Evolutionary conservation across 306 rosid genomes (phyloP).

Genomic region (Pueraria montana): DNA sequence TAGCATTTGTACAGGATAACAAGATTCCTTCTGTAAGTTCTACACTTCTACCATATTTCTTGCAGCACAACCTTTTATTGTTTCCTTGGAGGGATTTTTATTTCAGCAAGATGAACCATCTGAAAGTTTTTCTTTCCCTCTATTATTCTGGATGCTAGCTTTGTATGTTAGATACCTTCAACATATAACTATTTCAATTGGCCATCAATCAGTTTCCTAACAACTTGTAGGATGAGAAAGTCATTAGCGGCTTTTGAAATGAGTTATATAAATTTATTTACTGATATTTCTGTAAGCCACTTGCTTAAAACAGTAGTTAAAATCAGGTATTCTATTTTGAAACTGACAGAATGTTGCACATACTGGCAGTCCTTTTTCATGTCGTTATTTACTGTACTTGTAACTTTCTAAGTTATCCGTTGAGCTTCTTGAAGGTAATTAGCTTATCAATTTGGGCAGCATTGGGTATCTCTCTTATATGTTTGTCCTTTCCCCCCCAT

Average conservation of each 20-base stretch:
- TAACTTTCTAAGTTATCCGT: constrained; percentile 7
- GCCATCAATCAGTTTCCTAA: not conserved
- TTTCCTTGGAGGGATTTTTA: not conserved
- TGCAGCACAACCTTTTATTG: constrained; percentile 21
- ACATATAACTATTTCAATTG: constrained; percentile 11
- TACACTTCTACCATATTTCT: constrained; percentile 51
- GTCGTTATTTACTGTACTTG: not conserved
- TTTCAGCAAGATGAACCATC: constrained; percentile 8
- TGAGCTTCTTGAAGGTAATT: constrained; percentile 38
- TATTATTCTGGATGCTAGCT: constrained; percentile 4
- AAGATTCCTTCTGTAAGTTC: constrained; percentile 86
- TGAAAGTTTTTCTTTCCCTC: not conserved
- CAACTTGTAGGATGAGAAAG: constrained; percentile 9
- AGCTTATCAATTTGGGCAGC: not conserved
- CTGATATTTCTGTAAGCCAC: constrained; percentile 8
- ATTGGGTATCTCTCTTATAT: not conserved
- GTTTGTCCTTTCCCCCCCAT: not conserved
- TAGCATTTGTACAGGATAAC: constrained; percentile 89
- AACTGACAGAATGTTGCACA: not conserved
- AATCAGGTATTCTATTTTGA: not conserved
- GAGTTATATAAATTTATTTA: not conserved
- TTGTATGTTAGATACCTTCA: not conserved
- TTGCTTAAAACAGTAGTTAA: not conserved
- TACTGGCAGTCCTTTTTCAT: not conserved
- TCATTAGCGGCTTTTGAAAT: constrained; percentile 8